phyloP scores from a whole-genome alignment of 129 eudicot genomes.

The Smallanthus sonchifolius region DNA sequence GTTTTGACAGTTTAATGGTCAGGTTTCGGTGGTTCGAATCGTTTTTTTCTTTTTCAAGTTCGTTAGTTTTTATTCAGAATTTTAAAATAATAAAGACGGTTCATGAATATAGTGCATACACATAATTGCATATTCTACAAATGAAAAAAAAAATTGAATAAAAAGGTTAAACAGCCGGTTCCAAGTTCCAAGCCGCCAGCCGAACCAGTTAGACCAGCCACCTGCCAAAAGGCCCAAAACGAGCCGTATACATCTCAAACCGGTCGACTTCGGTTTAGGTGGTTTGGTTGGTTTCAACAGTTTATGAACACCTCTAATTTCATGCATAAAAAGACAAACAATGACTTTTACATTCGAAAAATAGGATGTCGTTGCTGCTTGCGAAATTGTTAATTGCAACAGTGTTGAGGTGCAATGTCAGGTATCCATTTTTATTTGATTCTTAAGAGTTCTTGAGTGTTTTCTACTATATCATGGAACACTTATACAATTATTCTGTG shows the following conservation, averaged over 20 bases:
- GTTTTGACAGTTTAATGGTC: background rate
- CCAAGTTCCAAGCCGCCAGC: no score
- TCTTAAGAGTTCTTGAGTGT: background rate
- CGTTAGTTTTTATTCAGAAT: no score
- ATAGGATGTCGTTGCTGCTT: slow-evolving; percentile 98
- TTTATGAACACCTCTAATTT: background rate
- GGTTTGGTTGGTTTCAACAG: background rate
- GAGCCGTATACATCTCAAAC: background rate
- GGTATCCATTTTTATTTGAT: slow-evolving; percentile 35
- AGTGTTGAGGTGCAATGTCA: slow-evolving; percentile 96
- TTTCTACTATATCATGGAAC: background rate
- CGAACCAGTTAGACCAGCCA: background rate
- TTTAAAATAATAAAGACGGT: background rate
- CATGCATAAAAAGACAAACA: background rate
- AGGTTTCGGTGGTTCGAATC: background rate
- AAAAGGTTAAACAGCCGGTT: background rate
- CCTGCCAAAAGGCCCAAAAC: background rate
- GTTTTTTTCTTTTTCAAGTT: no score
- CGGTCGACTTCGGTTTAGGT: background rate
- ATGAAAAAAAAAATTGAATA: background rate
- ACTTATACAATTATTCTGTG: background rate
- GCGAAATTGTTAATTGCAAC: slow-evolving; percentile 93
- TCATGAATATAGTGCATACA: background rate
- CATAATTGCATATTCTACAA: background rate
- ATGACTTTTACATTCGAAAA: slow-evolving; percentile 20